These are phyloP conservation scores for Colletotrichum neosansevieriae DNA, from an alignment of 2,329 filamentous ascomycete species.

Conservation along the genomic window DNA sequence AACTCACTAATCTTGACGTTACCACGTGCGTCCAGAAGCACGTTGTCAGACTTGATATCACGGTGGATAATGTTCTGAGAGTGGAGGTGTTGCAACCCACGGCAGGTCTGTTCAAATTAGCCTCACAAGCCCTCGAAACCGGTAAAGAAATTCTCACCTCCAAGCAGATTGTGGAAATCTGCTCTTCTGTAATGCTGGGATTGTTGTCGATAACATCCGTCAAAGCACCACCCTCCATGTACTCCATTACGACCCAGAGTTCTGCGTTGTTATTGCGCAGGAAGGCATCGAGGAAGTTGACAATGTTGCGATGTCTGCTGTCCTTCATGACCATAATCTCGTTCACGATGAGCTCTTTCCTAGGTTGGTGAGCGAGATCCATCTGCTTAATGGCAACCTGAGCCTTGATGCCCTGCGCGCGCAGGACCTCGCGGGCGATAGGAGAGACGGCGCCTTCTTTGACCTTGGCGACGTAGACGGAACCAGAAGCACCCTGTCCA, in stretches of 20 bases:
- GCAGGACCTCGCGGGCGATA: conserved; percentile 81
- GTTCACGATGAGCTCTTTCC: conserved; percentile 98
- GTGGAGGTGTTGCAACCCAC: conserved; percentile 93
- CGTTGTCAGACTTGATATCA: conserved; percentile 99
- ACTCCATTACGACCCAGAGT: conserved; percentile 99
- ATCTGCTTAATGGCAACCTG: conserved; percentile 99
- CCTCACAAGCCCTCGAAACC: background rate
- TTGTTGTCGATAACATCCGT: conserved; percentile 99
- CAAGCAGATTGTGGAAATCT: conserved; percentile 96
- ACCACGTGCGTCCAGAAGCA: conserved; percentile 91
- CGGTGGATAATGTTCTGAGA: conserved; percentile 97
- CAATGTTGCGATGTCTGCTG: conserved; percentile 97
- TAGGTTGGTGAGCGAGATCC: conserved; percentile 96
- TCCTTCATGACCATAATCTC: conserved; percentile 99
- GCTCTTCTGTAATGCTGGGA: conserved; percentile 90
- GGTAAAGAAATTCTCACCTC: conserved; percentile 74
- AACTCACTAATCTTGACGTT: conserved; percentile 96
- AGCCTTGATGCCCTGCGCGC: conserved; percentile 82
- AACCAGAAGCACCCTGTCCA: conserved; percentile 96
- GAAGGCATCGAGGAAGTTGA: conserved; percentile 98
- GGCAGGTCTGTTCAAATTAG: conserved; percentile 79
- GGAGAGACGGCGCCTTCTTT: conserved; percentile 88
- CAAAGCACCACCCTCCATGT: conserved; percentile 97
- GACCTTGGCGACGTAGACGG: conserved; percentile 96
- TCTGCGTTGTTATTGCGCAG: conserved; percentile 93